A percentile compares a stretch with the other conserved stretches of the same genome.
These are phyloP conservation scores for Cenchrus fungigraminus DNA, from an alignment of 176 grass and related monocot genomes.

Conservation along the genomic window DNA sequence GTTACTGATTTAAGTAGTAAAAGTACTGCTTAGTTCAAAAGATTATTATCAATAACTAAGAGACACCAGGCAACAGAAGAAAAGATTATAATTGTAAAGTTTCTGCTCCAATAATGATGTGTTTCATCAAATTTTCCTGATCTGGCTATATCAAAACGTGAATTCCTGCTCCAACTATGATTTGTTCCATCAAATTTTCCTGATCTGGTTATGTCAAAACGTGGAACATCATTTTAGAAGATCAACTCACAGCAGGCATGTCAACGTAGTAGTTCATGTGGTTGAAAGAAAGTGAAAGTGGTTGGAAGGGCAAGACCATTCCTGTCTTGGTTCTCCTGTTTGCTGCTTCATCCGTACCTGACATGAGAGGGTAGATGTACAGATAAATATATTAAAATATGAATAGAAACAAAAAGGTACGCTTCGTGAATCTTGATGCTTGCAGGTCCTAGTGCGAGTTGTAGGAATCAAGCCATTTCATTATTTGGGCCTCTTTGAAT, in stretches of 20 bases:
- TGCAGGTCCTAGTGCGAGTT: neutral
- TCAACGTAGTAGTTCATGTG: slow-evolving; percentile 88
- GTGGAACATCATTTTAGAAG: neutral
- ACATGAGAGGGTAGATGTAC: neutral
- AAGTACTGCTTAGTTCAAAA: slow-evolving; percentile 13
- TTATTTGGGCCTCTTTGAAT: neutral
- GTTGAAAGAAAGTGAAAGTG: slow-evolving; percentile 83
- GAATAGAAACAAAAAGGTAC: neutral
- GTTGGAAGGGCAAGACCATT: slow-evolving; percentile 81
- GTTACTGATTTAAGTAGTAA: slow-evolving; percentile 16
- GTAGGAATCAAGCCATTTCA: neutral
- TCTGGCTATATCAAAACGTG: no score
- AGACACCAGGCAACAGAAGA: slow-evolving; percentile 10
- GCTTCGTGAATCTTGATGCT: neutral
- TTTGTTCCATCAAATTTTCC: neutral
- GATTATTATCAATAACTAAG: neutral
- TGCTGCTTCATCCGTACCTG: slow-evolving; percentile 36
- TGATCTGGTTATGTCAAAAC: neutral
- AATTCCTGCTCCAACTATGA: neutral
- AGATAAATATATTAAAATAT: neutral
- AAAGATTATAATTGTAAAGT: slow-evolving; percentile 10
- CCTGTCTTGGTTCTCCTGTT: slow-evolving; percentile 33
- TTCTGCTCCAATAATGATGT: neutral
- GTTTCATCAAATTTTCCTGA: neutral
- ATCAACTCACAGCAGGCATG: slow-evolving; percentile 76